These are phyloP conservation scores for Rubus parviflorus DNA, from an alignment of 306 rosid species.

Conservation along the genomic window DNA sequence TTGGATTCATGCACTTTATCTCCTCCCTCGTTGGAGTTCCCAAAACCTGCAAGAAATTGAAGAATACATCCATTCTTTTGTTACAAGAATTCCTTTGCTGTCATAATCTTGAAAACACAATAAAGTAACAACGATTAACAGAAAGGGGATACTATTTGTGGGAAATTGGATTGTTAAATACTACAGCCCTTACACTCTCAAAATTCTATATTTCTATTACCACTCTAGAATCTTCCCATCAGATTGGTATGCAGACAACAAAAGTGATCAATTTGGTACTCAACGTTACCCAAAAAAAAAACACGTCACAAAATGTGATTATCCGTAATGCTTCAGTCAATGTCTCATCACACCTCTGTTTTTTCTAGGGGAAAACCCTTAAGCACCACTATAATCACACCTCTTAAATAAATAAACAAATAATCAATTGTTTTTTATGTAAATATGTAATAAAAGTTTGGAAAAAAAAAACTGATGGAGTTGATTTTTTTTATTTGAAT, in stretches of 20 bases:
- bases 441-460: background rate
- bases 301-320: background rate
- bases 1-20: conserved; percentile 99
- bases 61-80: background rate
- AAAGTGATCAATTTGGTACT: background rate
- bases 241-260: background rate
- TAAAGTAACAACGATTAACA: background rate
- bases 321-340: background rate
- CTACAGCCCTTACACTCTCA: background rate
- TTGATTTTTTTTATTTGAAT: background rate
- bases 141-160: background rate
- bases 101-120: background rate
- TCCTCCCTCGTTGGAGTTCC: conserved; percentile 99
- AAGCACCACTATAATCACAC: background rate
- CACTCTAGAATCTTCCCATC: background rate
- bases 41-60: conserved; percentile 62
- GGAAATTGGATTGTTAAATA: background rate
- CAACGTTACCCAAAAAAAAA: background rate
- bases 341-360: background rate
- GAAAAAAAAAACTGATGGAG: background rate
- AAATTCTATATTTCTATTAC: background rate
- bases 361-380: too few relatives aligned
- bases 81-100: background rate
- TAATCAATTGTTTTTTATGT: background rate
- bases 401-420: background rate